Evolutionary conservation across 768 basidiomycete species (phyloP), one percentile per base, ranked within the genome.

Genomic region (Dacryopinax primogenitus): DNA sequence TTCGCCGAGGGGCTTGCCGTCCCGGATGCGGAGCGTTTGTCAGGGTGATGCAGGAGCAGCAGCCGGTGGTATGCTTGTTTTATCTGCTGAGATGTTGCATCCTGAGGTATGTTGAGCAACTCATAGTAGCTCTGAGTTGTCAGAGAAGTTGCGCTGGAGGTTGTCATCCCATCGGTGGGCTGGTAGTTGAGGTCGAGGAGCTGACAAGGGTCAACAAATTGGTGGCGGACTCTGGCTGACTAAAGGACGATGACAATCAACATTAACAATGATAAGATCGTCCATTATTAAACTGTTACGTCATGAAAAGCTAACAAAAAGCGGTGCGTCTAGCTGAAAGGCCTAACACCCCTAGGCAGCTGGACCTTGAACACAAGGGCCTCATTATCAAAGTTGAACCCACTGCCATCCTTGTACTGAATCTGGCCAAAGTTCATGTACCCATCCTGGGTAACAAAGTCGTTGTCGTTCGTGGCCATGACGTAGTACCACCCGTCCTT

Each of bases 41-140:
- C 84, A 0, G 90, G 89, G 66, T 92, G 89, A 47, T 76, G 77
- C 45, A 73, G 77, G 4, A 90, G 77, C 33, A 92, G 82, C 9
- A 81, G 80, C 33, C 80, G 81, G 70, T 84, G 88, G 72, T 90
- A 90, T 9, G 84, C 88, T 12, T 75, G 69, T 74, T 88, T 92
- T 72, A 91, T 80, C 62, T 88, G 82, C 26, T 74, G 70, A 3
- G 72, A 47, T 1, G 82, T 77, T 18, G 85, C 84, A 71, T 82
- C 73, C 33, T 72, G 78, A 1, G 80, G 67, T 51, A 88, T 68
- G 9, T 77, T 74, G 66, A 91, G 83, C 44, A 88, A 69, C 26
- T 73, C 72, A 74, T 90, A 91, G 70, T 81, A 86, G 75, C 26
- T 28, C 18, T 3, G 51, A 32, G 12, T 15, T 58, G 51, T 6